These are phyloP conservation scores for Fusarium sp. DNA, from an alignment of 2,329 filamentous ascomycete genomes.

Conservation along the genomic window DNA sequence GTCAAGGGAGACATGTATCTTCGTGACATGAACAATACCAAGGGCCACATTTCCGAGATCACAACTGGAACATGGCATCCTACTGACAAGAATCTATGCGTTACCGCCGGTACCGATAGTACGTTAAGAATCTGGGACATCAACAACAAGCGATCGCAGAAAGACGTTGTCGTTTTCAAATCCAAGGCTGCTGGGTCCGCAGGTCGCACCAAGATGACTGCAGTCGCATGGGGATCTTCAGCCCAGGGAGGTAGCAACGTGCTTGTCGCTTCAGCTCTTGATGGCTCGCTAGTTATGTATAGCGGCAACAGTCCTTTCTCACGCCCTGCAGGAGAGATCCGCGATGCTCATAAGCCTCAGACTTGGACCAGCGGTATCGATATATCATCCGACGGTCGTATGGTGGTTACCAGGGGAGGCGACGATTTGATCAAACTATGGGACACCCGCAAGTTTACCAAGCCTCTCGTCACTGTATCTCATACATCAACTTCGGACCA, in stretches of 20 bases:
- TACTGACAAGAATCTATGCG: constrained; percentile 82
- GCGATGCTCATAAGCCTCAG: constrained; percentile 81
- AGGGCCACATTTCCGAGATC: constrained; percentile 93
- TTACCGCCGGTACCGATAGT: constrained; percentile 94
- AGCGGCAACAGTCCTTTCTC: constrained; percentile 86
- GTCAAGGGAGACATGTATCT: constrained; percentile 99
- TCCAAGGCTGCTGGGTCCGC: constrained; percentile 88
- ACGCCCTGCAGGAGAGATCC: constrained; percentile 83
- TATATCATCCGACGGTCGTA: constrained; percentile 88
- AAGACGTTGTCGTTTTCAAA: constrained; percentile 95
- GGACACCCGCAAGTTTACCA: constrained; percentile 96
- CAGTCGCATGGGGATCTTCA: constrained; percentile 85
- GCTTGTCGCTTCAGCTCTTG: constrained; percentile 83
- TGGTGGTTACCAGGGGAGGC: constrained; percentile 90
- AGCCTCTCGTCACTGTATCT: constrained; percentile 81
- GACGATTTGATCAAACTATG: constrained; percentile 95
- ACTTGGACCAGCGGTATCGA: constrained; percentile 95
- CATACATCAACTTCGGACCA: constrained; percentile 86
- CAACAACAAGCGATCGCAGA: constrained; percentile 89
- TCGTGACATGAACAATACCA: constrained; percentile 96
- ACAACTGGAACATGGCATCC: constrained; percentile 93
- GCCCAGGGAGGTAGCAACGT: constrained; percentile 81
- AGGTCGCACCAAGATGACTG: constrained; percentile 92
- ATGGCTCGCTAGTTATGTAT: constrained; percentile 94
- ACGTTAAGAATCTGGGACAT: constrained; percentile 97